Evolutionary conservation across 495 filamentous ascomycete species (phyloP), one percentile per base, ranked within the genome.

Genomic region (Evernia prunastri): DNA sequence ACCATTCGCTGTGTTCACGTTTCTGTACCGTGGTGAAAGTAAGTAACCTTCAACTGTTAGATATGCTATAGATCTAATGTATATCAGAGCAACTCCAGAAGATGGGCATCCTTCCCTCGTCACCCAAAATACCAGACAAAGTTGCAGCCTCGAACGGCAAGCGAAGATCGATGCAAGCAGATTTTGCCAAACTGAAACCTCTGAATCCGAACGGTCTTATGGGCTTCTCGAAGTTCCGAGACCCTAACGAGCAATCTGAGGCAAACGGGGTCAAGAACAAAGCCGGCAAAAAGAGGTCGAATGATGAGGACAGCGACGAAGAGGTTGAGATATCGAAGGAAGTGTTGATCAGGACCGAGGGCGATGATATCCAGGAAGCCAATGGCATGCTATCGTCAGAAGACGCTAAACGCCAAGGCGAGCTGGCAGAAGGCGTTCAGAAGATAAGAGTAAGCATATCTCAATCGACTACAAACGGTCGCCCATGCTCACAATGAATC

Each of bases 21-120:
- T 99, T 72, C 89, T 97, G 79, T 99, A 99, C 72, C 84, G 94
- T 61, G 94, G 95, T 72, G 89, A 96, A 75, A 87, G 94, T 96
- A 79, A 81, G 92, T 84, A 53, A 15, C 58, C 20, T 23, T 37
- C 25, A 35, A 12, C 3, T 15, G 15, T 25, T 1, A 33, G 11
- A 11, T 51, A 36, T 7, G 20, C n/a, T 64, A 17, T 18, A 53
- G 49, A 43, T 35, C 62, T 64, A 37, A 64, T 15, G 47, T 20
- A 11, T 36, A 37, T 3, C 67, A 95, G 91, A 89, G 33, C 91
- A 97, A 87, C 80, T 97, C 36, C 85, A 91, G 72, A 96, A 96
- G 77, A 96, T 97, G 91, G 89, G 91, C 36, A 88, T 97, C 37
- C 73, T 91, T 51, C 79, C 86, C 39, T 77, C 84, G 12, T 76